Conservation (phyloP, 192 early-diverging fungal genomes). For the Backusella circina region DNA sequence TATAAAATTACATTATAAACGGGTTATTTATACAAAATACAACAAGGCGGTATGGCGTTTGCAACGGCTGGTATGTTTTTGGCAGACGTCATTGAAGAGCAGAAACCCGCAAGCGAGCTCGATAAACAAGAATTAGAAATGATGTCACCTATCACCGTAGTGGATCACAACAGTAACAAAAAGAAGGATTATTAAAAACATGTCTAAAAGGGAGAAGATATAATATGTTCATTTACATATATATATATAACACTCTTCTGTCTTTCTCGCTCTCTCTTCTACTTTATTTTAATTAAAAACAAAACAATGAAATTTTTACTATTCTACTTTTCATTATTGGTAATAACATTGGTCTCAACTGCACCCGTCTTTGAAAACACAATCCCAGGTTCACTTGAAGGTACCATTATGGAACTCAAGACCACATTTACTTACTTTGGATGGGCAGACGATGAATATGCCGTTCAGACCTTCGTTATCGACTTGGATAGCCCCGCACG, state of each 20-base stretch:
- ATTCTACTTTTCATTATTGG: not conserved
- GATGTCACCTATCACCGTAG: slow-evolving; percentile 20
- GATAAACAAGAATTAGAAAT: slow-evolving; percentile 20
- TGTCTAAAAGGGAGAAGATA: not conserved
- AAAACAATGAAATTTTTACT: not conserved
- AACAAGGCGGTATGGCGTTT: slow-evolving; percentile 37
- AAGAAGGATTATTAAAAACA: not conserved
- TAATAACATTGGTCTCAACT: not conserved
- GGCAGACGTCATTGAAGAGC: slow-evolving; percentile 33
- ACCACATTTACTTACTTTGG: not conserved
- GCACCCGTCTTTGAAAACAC: not conserved
- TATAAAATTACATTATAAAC: no score
- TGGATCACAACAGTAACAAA: slow-evolving; percentile 12
- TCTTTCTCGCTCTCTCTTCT: not conserved
- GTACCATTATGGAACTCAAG: not conserved
- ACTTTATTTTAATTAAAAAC: not conserved
- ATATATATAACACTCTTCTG: not conserved
- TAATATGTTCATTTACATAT: not conserved
- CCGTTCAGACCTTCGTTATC: not conserved
- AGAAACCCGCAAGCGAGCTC: slow-evolving; percentile 14
- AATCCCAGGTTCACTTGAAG: not conserved
- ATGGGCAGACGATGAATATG: not conserved
- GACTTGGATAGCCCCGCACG: not conserved
- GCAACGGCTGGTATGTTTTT: slow-evolving; percentile 30
- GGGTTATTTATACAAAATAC: no score